Percentiles rank a stretch among this genome's conserved stretches.
These are phyloP conservation scores for Colletotrichum sp. DNA, from an alignment of 2,329 filamentous ascomycete genomes.

Conservation along the genomic window DNA sequence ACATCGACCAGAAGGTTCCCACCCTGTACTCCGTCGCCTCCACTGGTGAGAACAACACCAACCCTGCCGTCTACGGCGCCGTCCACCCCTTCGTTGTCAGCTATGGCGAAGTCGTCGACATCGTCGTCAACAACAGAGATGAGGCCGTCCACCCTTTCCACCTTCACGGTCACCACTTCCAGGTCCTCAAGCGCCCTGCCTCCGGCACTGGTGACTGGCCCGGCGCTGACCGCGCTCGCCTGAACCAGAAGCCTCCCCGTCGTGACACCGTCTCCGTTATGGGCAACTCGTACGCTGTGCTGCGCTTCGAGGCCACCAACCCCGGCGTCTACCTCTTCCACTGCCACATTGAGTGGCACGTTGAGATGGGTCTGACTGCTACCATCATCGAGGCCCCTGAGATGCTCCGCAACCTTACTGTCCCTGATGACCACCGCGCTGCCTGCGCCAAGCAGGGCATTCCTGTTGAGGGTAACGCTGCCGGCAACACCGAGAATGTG, in stretches of 20 bases:
- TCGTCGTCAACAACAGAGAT: constrained; percentile 57
- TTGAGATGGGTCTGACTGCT: constrained; percentile 61
- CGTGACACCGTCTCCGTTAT: constrained; percentile 45
- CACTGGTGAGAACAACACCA: constrained; percentile 47
- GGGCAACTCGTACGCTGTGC: constrained; percentile 49
- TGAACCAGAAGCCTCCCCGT: constrained; percentile 31
- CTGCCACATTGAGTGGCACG: constrained; percentile 68
- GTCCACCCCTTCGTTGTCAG: constrained; percentile 45
- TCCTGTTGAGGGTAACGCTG: constrained; percentile 68
- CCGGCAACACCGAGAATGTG: constrained; percentile 62
- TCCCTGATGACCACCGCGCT: constrained; percentile 63
- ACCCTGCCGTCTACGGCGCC: constrained; percentile 46
- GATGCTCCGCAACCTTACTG: constrained; percentile 56
- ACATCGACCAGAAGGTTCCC: constrained; percentile 71
- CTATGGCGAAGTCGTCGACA: constrained; percentile 45
- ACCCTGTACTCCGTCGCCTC: constrained; percentile 75
- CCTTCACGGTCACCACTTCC: constrained; percentile 61
- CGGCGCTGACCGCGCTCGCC: constrained; percentile 29
- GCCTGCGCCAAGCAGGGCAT: constrained; percentile 49
- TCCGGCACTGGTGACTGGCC: constrained; percentile 41
- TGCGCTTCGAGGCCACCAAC: constrained; percentile 57
- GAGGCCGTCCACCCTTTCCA: constrained; percentile 55
- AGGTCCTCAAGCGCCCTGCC: constrained; percentile 48
- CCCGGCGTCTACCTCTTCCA: constrained; percentile 62
- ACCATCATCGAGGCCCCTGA: constrained; percentile 61